These are phyloP conservation scores for Yamadazyma endophytica DNA, from an alignment of 805 yeast genomes.

Conservation along the genomic window DNA sequence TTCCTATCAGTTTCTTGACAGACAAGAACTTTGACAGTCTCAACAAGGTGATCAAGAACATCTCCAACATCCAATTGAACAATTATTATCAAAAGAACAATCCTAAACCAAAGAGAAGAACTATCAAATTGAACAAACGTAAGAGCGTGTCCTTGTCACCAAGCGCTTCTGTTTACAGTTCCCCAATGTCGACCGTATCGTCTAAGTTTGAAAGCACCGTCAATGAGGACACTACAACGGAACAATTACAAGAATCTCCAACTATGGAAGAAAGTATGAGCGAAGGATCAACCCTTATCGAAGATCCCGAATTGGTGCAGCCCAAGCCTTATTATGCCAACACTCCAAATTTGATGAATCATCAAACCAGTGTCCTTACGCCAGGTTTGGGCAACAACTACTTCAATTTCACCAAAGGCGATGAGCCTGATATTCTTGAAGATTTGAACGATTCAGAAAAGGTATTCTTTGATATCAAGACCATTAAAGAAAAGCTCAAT, in stretches of 20 bases:
- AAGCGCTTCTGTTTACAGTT: background rate
- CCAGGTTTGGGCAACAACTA: constrained; percentile 39
- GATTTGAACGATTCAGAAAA: too few relatives aligned
- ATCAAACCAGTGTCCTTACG: constrained; percentile 14
- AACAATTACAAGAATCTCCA: background rate
- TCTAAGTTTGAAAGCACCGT: too few relatives aligned
- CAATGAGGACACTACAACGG: background rate
- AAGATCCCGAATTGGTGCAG: constrained; percentile 7
- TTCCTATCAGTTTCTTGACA: constrained; percentile 35
- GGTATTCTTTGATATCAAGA: constrained; percentile 11
- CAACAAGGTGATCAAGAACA: constrained; percentile 33
- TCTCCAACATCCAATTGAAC: constrained; percentile 44
- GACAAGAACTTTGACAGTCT: constrained; percentile 25
- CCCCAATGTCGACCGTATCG: too few relatives aligned
- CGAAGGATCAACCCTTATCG: constrained; percentile 8
- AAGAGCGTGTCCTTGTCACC: background rate
- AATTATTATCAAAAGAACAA: constrained; percentile 31
- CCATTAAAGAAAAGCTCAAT: constrained; percentile 15
- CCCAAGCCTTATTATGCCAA: constrained; percentile 12
- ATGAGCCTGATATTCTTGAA: too few relatives aligned
- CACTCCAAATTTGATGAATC: constrained; percentile 14
- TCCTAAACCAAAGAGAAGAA: constrained; percentile 42
- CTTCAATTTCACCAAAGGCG: constrained; percentile 27
- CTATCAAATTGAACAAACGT: constrained; percentile 23
- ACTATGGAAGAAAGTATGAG: constrained; percentile 2